Conservation (phyloP, 768 basidiomycete species). For the Rubroboletus pulcherrimus region DNA sequence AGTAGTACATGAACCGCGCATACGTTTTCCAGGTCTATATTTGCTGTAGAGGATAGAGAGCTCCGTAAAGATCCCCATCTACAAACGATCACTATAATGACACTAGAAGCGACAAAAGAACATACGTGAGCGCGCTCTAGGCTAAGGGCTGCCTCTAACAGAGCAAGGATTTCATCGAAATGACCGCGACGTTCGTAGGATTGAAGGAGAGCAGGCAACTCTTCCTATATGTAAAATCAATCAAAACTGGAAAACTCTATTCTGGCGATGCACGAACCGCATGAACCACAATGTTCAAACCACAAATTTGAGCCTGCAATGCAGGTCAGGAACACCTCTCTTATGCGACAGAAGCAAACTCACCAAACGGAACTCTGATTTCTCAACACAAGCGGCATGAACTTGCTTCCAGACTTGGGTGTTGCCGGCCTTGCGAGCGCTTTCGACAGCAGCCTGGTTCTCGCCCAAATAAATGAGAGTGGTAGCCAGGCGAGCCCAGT, state of each 20-base stretch:
- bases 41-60: conserved; percentile 90
- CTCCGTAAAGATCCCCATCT: conserved; percentile 98
- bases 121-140: conserved; percentile 90
- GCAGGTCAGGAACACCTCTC: conserved; percentile 4
- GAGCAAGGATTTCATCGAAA: conserved; percentile 89
- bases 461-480: conserved; percentile 98
- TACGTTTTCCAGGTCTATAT: conserved; percentile 89
- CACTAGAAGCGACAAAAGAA: conserved; percentile 1
- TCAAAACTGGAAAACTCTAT: conserved; percentile 3
- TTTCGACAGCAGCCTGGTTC: conserved; percentile 97
- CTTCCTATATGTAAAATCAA: conserved; percentile 50
- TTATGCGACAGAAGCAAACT: conserved; percentile 15
- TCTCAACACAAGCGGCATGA: conserved; percentile 97
- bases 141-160: conserved; percentile 93
- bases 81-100: conserved; percentile 15
- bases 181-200: conserved; percentile 89
- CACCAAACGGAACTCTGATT: conserved; percentile 90
- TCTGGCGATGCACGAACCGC: conserved; percentile 40
- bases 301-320: conserved; percentile 90
- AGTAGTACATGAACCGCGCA: conserved; percentile 28
- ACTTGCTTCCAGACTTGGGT: conserved; percentile 99
- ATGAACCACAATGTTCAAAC: conserved; percentile 96
- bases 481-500: conserved; percentile 97
- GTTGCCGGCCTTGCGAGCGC: conserved; percentile 98
- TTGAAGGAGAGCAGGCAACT: conserved; percentile 66